A percentile compares a stretch with the other conserved stretches of the same genome.
Evolutionary conservation across 2,329 filamentous ascomycete species (phyloP).

Genomic region (Cladosporium sp.): DNA sequence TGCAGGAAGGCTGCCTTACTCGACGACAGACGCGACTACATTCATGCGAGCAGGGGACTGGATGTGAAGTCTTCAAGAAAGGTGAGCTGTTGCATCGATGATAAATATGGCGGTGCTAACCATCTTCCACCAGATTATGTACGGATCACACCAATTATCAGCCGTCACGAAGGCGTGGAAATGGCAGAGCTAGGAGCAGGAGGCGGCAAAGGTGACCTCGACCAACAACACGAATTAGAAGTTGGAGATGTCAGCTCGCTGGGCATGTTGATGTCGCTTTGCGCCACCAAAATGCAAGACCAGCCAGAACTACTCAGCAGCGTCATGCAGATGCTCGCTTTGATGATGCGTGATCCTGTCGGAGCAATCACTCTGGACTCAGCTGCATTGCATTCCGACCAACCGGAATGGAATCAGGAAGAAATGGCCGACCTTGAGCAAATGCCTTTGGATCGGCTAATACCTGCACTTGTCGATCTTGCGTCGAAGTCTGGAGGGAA

Average conservation of each 20-base stretch:
- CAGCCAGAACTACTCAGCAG: conserved; percentile 31
- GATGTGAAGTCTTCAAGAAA: conserved; percentile 50
- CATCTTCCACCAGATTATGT: conserved; percentile 50
- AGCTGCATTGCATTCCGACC: neutral
- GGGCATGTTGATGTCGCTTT: conserved; percentile 52
- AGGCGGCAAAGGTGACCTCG: conserved; percentile 72
- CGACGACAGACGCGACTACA: conserved; percentile 63
- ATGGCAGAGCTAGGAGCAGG: conserved; percentile 72
- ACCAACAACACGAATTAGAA: conserved; percentile 63
- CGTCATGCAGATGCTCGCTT: conserved; percentile 34
- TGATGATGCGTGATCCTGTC: conserved; percentile 17
- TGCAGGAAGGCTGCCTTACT: conserved; percentile 70
- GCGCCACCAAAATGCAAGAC: conserved; percentile 36
- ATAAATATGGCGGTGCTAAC: neutral
- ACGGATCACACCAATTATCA: conserved; percentile 74
- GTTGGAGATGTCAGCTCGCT: conserved; percentile 47
- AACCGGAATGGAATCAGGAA: neutral
- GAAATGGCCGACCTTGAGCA: conserved; percentile 20
- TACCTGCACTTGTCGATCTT: conserved; percentile 29
- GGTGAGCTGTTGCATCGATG: conserved; percentile 27
- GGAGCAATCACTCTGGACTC: conserved; percentile 22
- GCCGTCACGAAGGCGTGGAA: conserved; percentile 57
- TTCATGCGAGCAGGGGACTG: conserved; percentile 74
- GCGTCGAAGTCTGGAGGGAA: conserved; percentile 19
- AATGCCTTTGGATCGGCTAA: conserved; percentile 28